Percentiles rank a stretch among this genome's conserved stretches.
These are phyloP conservation scores for Aegilops longissima DNA, from an alignment of 176 grass and related monocot genomes.

Conservation along the genomic window DNA sequence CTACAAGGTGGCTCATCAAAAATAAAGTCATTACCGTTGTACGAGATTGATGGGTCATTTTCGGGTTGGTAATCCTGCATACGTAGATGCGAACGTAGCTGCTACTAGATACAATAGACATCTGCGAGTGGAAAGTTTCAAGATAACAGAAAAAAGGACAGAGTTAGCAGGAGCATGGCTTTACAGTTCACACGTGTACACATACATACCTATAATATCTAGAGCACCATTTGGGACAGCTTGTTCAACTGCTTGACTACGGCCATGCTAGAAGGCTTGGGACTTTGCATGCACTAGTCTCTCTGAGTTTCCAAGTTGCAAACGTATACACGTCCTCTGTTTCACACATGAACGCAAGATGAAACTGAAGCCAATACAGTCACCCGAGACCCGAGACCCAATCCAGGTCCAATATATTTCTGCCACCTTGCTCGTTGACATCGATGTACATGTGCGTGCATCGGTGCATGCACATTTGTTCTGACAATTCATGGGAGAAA, in stretches of 20 bases:
- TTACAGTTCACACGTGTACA: no score
- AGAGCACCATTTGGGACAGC: background rate
- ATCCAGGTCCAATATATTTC: no score
- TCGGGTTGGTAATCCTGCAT: background rate
- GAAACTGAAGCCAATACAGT: background rate
- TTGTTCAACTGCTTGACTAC: constrained; percentile 19
- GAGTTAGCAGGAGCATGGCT: background rate
- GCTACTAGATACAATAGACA: background rate
- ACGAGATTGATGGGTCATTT: background rate
- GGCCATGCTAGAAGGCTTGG: background rate
- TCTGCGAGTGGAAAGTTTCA: background rate
- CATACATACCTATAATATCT: background rate
- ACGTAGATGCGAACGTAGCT: background rate
- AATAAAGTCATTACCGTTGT: no score
- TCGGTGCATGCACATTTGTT: background rate
- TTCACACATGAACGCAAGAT: background rate
- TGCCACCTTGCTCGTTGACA: background rate
- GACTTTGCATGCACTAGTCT: background rate
- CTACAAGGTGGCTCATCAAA: no score
- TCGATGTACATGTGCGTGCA: background rate
- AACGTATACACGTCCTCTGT: background rate
- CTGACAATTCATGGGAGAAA: background rate
- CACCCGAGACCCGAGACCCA: background rate
- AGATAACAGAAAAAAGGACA: background rate
- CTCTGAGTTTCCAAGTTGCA: background rate